Evolutionary conservation across 306 rosid species (phyloP), one percentile per base, ranked within the genome.

Genomic region (Rosa multiflora): DNA sequence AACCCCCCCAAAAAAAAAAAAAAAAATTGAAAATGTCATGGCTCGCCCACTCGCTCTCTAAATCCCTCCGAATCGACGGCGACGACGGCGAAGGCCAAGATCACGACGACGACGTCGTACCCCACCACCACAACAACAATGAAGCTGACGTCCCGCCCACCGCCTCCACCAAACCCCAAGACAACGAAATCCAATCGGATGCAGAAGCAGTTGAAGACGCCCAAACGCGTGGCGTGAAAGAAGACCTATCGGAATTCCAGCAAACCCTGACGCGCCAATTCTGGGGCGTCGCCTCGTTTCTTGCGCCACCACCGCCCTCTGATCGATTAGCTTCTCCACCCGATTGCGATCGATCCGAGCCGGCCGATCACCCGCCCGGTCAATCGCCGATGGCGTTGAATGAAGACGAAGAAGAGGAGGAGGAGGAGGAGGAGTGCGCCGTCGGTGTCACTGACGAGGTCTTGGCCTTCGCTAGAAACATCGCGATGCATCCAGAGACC

Each of bases 401-500:
- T 47, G 73, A 53, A 53, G 77, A 43, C 0, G 81, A 70, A n/a
- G 85, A 82, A 8, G 80, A n/a, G 35, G 29, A 26, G 29, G 87
- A n/a, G n/a, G n/a, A n/a, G n/a, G n/a, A 63, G 42, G 69, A 80
- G 70, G 91, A 83, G 73, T 69, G 35, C n/a, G 92, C 82, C 4
- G 84, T 91, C 63, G 98, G 97, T 71, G 84, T 95, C 59, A 95
- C 98, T 9, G 97, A 91, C 10, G 99, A 95, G 88, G 99, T 91
- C 0, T 74, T 95, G 84, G 77, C 91, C 10, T 95, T 95, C 79
- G 98, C 97, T 5, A 81, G 85, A 74, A 95, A 95, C 72, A 95
- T 95, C 64, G 94, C 96, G 17, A 95, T 93, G 99, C 98, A 95
- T 88, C 99, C 99, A 10, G 99, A 95, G 84, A 95, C 98, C 46